Evolutionary conservation across 2,329 filamentous ascomycete species (phyloP).

Genomic region (Colletotrichum eleusines): DNA sequence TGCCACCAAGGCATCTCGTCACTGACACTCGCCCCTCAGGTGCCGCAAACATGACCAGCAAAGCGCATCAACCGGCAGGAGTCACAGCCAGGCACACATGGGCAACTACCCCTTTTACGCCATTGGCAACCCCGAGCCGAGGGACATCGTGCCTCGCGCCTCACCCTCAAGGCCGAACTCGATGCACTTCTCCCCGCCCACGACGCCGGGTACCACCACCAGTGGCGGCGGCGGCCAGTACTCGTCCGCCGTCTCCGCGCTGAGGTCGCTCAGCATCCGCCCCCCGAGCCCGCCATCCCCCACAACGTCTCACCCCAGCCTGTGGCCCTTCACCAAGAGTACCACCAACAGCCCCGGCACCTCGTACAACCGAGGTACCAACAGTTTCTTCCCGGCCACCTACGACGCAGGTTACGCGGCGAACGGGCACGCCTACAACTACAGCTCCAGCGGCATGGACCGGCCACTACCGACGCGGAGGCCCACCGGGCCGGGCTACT

Average conservation of each 20-base stretch:
- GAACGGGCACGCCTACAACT: slow-evolving; percentile 55
- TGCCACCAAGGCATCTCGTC: not conserved
- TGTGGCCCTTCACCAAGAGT: slow-evolving; percentile 69
- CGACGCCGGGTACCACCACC: slow-evolving; percentile 53
- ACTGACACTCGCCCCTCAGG: slow-evolving; percentile 49
- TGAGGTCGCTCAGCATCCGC: slow-evolving; percentile 66
- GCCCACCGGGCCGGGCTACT: slow-evolving; percentile 60
- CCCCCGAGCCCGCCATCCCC: slow-evolving; percentile 69
- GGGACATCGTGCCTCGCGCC: slow-evolving; percentile 73
- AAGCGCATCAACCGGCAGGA: slow-evolving; percentile 33
- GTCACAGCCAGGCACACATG: slow-evolving; percentile 27
- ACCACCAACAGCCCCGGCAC: slow-evolving; percentile 64
- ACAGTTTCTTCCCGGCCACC: slow-evolving; percentile 63
- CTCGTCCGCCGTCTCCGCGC: slow-evolving; percentile 66
- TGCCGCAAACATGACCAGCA: slow-evolving; percentile 65
- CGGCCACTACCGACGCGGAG: slow-evolving; percentile 69
- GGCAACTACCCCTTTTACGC: slow-evolving; percentile 60
- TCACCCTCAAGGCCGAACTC: slow-evolving; percentile 71
- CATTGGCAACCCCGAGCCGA: slow-evolving; percentile 62
- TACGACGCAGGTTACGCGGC: slow-evolving; percentile 61
- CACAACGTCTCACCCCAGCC: slow-evolving; percentile 55
- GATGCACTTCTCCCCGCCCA: slow-evolving; percentile 66
- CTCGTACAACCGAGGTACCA: slow-evolving; percentile 61
- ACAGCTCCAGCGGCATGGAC: slow-evolving; percentile 57
- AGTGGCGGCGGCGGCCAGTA: slow-evolving; percentile 50